These are phyloP conservation scores for Phragmites australis DNA, from an alignment of 176 grass and related monocot species.

Conservation along the genomic window DNA sequence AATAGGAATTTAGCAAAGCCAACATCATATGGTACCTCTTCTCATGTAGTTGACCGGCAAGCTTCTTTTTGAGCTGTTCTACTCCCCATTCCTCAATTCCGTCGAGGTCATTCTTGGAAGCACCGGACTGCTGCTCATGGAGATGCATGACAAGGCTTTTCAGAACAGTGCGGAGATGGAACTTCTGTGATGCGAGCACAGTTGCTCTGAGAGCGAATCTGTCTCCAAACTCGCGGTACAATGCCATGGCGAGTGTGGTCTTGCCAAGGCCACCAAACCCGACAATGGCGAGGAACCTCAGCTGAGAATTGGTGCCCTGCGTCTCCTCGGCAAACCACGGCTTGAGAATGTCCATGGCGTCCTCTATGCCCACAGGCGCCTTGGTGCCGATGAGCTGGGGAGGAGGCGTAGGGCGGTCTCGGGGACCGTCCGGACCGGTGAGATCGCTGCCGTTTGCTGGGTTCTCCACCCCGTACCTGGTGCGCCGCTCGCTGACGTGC, in stretches of 20 bases:
- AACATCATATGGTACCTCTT: neutral
- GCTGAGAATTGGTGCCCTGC: no score
- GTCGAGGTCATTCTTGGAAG: neutral
- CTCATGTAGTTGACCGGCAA: neutral
- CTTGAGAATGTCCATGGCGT: neutral
- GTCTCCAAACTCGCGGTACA: neutral
- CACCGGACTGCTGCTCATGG: neutral
- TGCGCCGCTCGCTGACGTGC: neutral
- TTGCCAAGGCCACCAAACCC: constrained; percentile 27
- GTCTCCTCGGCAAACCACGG: neutral
- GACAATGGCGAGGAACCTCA: neutral
- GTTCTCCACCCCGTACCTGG: neutral
- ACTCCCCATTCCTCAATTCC: neutral
- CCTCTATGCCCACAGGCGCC: neutral
- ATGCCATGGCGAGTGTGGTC: constrained; percentile 3
- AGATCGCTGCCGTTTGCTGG: no score
- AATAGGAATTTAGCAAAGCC: neutral
- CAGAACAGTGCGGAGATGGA: neutral
- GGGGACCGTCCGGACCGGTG: no score
- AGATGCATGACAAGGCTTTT: neutral
- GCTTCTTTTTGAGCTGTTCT: neutral
- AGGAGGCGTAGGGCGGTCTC: no score
- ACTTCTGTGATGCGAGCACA: constrained; percentile 3
- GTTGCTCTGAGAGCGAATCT: neutral
- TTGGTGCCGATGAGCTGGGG: neutral